Evolutionary conservation across 345 rosid genomes (phyloP).

Genomic region (Jatropha curcas): DNA sequence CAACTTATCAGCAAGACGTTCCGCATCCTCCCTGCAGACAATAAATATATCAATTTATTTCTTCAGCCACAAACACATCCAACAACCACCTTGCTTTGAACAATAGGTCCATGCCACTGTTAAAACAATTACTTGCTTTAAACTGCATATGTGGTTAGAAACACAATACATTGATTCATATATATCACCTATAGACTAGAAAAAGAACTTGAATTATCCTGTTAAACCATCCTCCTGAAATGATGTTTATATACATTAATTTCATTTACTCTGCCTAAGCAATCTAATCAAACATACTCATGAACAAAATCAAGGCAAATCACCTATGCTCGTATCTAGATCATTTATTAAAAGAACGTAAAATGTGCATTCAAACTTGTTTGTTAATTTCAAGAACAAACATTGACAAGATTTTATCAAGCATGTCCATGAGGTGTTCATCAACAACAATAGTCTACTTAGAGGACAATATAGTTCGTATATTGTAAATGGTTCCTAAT

Average conservation of each 20-base stretch:
- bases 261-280: background rate
- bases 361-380: background rate
- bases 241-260: background rate
- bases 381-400: background rate
- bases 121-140: background rate
- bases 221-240: background rate
- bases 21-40: slow-evolving; percentile 69
- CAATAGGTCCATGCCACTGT: background rate
- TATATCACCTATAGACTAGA: background rate
- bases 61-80: background rate
- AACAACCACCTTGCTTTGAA: background rate
- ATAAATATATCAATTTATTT: slow-evolving; percentile 18
- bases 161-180: background rate
- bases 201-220: background rate
- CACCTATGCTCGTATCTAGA: background rate
- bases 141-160: background rate
- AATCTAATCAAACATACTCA: background rate
- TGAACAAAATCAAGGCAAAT: too few relatives aligned
- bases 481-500: background rate
- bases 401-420: background rate
- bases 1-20: slow-evolving; percentile 63
- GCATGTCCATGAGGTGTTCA: background rate
- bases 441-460: background rate
- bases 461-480: background rate
- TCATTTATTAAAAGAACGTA: too few relatives aligned